Evolutionary conservation across 805 yeast species (phyloP).

Genomic region (Candida ortonii): DNA sequence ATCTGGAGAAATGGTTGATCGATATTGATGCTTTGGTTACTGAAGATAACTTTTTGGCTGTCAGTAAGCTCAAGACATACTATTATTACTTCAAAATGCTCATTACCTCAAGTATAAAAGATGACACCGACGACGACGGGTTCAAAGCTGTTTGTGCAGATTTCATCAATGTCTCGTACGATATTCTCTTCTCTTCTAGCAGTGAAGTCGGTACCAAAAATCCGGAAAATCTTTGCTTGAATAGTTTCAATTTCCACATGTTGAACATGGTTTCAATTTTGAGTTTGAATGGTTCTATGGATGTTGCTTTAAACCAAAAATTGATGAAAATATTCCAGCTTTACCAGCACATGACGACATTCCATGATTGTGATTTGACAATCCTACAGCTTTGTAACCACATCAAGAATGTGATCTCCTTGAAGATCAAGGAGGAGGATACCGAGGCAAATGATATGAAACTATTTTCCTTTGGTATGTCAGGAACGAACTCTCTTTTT

Average conservation of each 20-base stretch:
- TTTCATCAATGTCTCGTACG: constrained; percentile 24
- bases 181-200: constrained; percentile 19
- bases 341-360: constrained; percentile 23
- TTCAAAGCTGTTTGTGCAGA: constrained; percentile 19
- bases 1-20: constrained; percentile 28
- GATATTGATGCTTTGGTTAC: constrained; percentile 17
- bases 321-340: constrained; percentile 21
- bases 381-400: constrained; percentile 20
- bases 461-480: constrained; percentile 20
- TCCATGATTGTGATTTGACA: constrained; percentile 25
- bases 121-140: constrained; percentile 8
- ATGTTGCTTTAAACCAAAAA: constrained; percentile 13
- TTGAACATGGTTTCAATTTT: constrained; percentile 27
- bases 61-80: constrained; percentile 30
- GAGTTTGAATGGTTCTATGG: constrained; percentile 18
- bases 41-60: constrained; percentile 25
- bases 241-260: constrained; percentile 33
- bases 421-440: constrained; percentile 11
- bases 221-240: constrained; percentile 27
- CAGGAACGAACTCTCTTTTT: constrained; percentile 22
- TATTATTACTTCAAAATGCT: constrained; percentile 30
- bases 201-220: constrained; percentile 22
- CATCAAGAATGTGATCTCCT: constrained; percentile 17
- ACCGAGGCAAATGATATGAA: constrained; percentile 23
- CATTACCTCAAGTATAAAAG: constrained; percentile 18